Evolutionary conservation across 192 early-diverging fungal genomes (phyloP).

Genomic region (Podila minutissima): DNA sequence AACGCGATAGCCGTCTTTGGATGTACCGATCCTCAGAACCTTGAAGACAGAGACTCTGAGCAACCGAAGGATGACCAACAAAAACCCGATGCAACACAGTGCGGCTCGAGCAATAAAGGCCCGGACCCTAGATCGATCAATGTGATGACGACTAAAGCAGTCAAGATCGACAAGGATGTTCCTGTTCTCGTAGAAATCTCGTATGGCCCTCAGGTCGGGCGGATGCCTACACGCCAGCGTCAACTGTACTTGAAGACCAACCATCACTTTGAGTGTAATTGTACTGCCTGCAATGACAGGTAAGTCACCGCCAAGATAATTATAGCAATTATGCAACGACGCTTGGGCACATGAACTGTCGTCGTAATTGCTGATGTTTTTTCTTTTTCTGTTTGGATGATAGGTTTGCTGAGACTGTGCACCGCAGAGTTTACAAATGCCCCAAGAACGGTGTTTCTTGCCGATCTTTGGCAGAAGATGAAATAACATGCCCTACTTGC

Average conservation of each 20-base stretch:
- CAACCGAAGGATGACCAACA: neutral
- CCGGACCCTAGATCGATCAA: conserved; percentile 36
- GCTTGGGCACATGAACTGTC: neutral
- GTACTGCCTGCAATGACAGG: conserved; percentile 45
- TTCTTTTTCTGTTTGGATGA: neutral
- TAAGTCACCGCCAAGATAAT: neutral
- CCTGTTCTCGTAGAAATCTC: conserved; percentile 34
- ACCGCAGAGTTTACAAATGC: conserved; percentile 26
- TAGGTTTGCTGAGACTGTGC: conserved; percentile 32
- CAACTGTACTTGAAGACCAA: conserved; percentile 9
- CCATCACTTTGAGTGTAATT: conserved; percentile 47
- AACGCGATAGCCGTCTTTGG: conserved; percentile 45
- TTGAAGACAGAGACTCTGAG: neutral
- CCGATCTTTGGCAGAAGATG: conserved; percentile 27
- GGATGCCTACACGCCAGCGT: conserved; percentile 26
- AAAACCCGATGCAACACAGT: neutral
- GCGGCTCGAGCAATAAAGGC: neutral
- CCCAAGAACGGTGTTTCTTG: conserved; percentile 30
- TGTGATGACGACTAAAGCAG: conserved; percentile 15
- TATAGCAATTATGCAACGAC: neutral
- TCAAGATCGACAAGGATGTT: conserved; percentile 12
- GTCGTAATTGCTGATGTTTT: neutral
- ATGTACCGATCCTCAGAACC: neutral
- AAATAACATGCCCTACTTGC: conserved; percentile 29
- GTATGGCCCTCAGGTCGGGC: conserved; percentile 37